These are phyloP conservation scores for Ceratocystis cubensis DNA, from an alignment of 2,329 filamentous ascomycete genomes.

Conservation along the genomic window DNA sequence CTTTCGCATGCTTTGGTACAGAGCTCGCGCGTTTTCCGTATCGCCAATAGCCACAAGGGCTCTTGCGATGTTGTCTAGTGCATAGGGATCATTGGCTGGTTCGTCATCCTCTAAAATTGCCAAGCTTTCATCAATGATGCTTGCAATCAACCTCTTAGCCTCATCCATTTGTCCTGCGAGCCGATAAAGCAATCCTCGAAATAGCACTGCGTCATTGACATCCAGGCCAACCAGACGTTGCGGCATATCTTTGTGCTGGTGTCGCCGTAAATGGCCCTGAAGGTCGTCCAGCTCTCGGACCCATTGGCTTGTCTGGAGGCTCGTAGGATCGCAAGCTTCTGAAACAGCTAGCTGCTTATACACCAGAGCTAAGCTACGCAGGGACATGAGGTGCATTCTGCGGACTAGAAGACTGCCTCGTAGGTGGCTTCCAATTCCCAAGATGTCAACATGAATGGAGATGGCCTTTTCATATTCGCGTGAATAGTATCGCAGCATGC, in stretches of 20 bases:
- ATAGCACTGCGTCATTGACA: slow-evolving; percentile 33
- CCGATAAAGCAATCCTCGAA: slow-evolving; percentile 31
- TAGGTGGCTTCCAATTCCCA: slow-evolving; percentile 30
- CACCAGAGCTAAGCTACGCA: slow-evolving; percentile 31
- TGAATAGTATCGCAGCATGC: slow-evolving; percentile 29
- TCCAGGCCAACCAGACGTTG: slow-evolving; percentile 32
- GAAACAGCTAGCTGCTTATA: slow-evolving; percentile 29
- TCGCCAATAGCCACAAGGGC: slow-evolving; percentile 32
- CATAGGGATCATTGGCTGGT: slow-evolving; percentile 33
- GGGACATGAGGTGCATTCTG: slow-evolving; percentile 31
- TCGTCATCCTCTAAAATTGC: slow-evolving; percentile 32
- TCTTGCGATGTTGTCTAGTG: slow-evolving; percentile 32
- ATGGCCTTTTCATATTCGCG: slow-evolving; percentile 29
- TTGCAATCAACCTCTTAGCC: slow-evolving; percentile 27
- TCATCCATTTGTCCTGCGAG: slow-evolving; percentile 26
- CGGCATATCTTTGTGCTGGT: slow-evolving; percentile 32
- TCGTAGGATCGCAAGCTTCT: slow-evolving; percentile 24
- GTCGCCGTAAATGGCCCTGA: slow-evolving; percentile 29
- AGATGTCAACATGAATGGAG: slow-evolving; percentile 29
- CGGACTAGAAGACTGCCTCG: slow-evolving; percentile 32
- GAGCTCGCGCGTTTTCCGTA: slow-evolving; percentile 28
- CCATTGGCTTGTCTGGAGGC: slow-evolving; percentile 26
- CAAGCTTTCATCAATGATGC: slow-evolving; percentile 30
- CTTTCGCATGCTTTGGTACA: slow-evolving; percentile 32
- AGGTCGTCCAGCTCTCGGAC: slow-evolving; percentile 29